These are phyloP conservation scores for Globisporangium cylindrosporum DNA, from an alignment of 352 stramenopile genomes.

Conservation along the genomic window DNA sequence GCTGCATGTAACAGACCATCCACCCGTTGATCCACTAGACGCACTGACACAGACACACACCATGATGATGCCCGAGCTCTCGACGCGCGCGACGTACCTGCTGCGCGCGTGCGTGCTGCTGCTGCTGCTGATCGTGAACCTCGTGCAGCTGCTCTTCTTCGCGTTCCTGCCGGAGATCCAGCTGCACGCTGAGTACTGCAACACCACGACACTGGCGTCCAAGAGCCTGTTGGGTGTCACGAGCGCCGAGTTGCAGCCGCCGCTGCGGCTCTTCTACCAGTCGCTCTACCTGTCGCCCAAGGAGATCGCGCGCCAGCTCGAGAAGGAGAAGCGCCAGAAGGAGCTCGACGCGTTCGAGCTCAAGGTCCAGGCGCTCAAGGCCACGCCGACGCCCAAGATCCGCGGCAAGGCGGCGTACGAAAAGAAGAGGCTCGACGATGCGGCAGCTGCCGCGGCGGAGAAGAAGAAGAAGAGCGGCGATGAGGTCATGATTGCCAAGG, in stretches of 20 bases:
- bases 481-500: slow-evolving; percentile 35
- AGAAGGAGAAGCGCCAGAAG: slow-evolving; percentile 32
- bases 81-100: slow-evolving; percentile 48
- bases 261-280: slow-evolving; percentile 73
- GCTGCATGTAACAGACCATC: not conserved
- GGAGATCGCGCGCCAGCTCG: slow-evolving; percentile 47
- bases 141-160: slow-evolving; percentile 77
- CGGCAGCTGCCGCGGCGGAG: not conserved
- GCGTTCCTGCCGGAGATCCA: slow-evolving; percentile 63
- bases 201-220: slow-evolving; percentile 42
- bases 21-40: slow-evolving; percentile 2
- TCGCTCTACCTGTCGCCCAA: slow-evolving; percentile 70
- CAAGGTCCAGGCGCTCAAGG: slow-evolving; percentile 11
- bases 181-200: slow-evolving; percentile 61
- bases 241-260: slow-evolving; percentile 46
- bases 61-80: slow-evolving; percentile 16
- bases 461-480: slow-evolving; percentile 20
- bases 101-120: slow-evolving; percentile 70
- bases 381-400: slow-evolving; percentile 22
- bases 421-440: slow-evolving; percentile 6
- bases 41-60: not conserved
- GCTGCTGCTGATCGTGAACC: slow-evolving; percentile 66
- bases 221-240: slow-evolving; percentile 40
- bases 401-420: slow-evolving; percentile 9
- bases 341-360: slow-evolving; percentile 28